phyloP scores from a whole-genome alignment of 257 asterid genomes.

The Ajuga chamaepitys region DNA sequence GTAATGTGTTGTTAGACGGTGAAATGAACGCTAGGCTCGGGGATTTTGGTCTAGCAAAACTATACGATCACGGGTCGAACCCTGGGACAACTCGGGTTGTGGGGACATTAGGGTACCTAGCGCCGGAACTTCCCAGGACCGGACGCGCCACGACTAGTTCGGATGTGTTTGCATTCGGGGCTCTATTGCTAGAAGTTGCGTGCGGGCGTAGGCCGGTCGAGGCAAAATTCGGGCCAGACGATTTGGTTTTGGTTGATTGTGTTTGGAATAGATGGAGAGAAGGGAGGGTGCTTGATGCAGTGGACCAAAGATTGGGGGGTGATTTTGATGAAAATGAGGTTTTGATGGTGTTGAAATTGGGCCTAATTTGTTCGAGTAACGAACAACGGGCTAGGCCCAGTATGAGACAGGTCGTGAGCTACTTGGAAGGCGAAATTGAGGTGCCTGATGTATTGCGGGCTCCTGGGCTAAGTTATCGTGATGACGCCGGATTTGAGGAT shows the following conservation, averaged over 20 bases:
- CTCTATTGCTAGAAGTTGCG: conserved; percentile 44
- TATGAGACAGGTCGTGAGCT: conserved; percentile 46
- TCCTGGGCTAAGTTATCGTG: conserved; percentile 19
- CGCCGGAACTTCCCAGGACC: conserved; percentile 52
- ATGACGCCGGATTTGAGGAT: conserved; percentile 38
- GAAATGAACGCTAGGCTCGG: conserved; percentile 50
- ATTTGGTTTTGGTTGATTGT: conserved; percentile 34
- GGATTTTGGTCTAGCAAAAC: conserved; percentile 62
- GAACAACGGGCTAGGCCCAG: conserved; percentile 37
- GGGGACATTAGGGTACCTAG: conserved; percentile 66
- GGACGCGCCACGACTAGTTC: conserved; percentile 51
- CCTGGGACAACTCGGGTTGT: conserved; percentile 58
- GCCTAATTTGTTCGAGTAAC: conserved; percentile 36
- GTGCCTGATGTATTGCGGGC: conserved; percentile 26
- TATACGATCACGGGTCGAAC: conserved; percentile 47
- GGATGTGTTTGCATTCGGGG: conserved; percentile 54
- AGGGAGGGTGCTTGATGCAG: conserved; percentile 37
- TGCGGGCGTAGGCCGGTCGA: conserved; percentile 59
- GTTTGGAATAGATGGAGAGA: conserved; percentile 40
- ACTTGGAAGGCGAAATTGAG: conserved; percentile 36
- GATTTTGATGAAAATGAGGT: conserved; percentile 26
- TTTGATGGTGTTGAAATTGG: conserved; percentile 43
- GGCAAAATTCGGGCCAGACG: conserved; percentile 31
- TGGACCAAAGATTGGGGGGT: conserved; percentile 33
- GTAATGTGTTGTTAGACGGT: conserved; percentile 53